Evolutionary conservation across 2,329 filamentous ascomycete genomes (phyloP), one percentile per base, ranked within the genome.

Genomic region (Penicillium oxalicum): DNA sequence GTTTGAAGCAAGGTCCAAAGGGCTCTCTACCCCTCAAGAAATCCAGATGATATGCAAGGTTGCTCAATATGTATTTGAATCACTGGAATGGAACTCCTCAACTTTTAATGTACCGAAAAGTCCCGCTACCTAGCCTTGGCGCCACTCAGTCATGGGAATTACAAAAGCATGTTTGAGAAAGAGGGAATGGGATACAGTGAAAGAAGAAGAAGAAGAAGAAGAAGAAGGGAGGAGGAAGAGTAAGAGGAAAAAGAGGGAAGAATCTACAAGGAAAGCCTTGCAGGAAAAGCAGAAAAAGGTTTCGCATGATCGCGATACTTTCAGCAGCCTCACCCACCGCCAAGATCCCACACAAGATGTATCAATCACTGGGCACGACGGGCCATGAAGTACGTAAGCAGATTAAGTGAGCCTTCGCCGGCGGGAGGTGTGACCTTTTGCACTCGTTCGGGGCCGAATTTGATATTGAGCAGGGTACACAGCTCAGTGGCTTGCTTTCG

Each of bases 361-460:
- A 18, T 18, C 18, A 18, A 18, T 53, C 44, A 60, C 46, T 58
- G 58, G 7, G 55, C 55, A 18, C 55, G 54, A 8, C 58, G 57
- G 11, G 58, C 57, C 58, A 69, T 66, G 54, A 67, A 70, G 51
- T 70, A 70, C 5, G 64, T 65, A 26, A 70, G 50, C 29, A 70
- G 55, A 27, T 67, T 67, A 35, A 65, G 61, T 9, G 66, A 61
- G 18, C 62, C 61, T 41, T 63, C 64, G 7, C 52, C 57, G 9
- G 62, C 59, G 9, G 60, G 54, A 13, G 61, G 64, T 4, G 69
- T 56, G 34, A 68, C 53, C 44, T 60, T 56, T 53, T 64, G 65
- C 12, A 60, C 53, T 8, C 58, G 55, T 24, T 60, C 58, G 5
- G 54, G 50, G 2, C 58, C 58, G 9, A 59, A 60, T n/a, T 54